These are phyloP conservation scores for Diaporthe vexans DNA, from an alignment of 2,329 filamentous ascomycete genomes.

Conservation along the genomic window DNA sequence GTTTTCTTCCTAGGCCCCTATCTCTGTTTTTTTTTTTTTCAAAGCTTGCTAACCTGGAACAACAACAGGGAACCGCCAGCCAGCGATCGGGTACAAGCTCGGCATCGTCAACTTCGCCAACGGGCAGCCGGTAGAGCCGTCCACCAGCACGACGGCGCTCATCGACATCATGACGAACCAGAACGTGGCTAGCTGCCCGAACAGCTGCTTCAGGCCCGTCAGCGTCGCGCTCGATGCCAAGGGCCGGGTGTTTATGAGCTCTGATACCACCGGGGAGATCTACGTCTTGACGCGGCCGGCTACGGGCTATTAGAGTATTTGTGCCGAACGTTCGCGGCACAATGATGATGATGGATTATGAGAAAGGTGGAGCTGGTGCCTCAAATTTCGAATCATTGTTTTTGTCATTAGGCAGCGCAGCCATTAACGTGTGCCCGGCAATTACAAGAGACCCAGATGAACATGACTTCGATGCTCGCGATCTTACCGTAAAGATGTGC, in stretches of 20 bases:
- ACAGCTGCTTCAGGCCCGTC: slow-evolving; percentile 72
- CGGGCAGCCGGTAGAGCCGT: slow-evolving; percentile 56
- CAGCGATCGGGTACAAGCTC: slow-evolving; percentile 6
- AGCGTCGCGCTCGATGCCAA: slow-evolving; percentile 64
- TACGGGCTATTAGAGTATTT: neutral
- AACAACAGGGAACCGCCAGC: slow-evolving; percentile 6
- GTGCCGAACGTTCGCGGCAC: neutral
- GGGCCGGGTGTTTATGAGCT: slow-evolving; percentile 73
- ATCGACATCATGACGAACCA: slow-evolving; percentile 68
- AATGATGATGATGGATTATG: too few relatives aligned
- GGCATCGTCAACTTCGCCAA: slow-evolving; percentile 22
- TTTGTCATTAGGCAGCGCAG: too few relatives aligned
- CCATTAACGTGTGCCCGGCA: too few relatives aligned
- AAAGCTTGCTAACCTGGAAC: neutral
- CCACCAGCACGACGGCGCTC: slow-evolving; percentile 61
- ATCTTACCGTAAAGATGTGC: too few relatives aligned
- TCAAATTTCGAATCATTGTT: too few relatives aligned
- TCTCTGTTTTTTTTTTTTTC: too few relatives aligned
- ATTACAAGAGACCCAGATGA: too few relatives aligned
- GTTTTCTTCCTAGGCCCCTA: too few relatives aligned
- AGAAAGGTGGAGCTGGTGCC: too few relatives aligned
- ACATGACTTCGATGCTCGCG: too few relatives aligned
- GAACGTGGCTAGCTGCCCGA: slow-evolving; percentile 67
- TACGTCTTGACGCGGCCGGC: slow-evolving; percentile 61
- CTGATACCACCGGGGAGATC: slow-evolving; percentile 74